These are phyloP conservation scores for Oxyria digyna DNA, from an alignment of 148 eudicot genomes.

Conservation along the genomic window DNA sequence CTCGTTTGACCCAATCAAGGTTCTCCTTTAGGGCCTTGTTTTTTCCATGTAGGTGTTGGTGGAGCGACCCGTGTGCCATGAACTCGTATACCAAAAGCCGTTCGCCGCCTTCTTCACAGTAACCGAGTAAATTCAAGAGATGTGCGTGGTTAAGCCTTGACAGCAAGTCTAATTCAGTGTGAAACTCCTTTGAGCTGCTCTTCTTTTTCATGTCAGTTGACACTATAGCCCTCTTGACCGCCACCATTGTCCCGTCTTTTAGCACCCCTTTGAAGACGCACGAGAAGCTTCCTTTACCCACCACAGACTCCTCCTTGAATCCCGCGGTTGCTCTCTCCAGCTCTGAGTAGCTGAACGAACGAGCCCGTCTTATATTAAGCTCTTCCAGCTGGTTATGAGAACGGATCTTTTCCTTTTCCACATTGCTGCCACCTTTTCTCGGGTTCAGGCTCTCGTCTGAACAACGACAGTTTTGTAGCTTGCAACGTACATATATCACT, in stretches of 20 bases:
- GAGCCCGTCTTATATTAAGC: constrained; percentile 60
- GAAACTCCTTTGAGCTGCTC: constrained; percentile 82
- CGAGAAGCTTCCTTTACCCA: constrained; percentile 92
- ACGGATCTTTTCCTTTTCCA: constrained; percentile 31
- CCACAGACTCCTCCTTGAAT: constrained; percentile 69
- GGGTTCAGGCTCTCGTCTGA: constrained; percentile 23
- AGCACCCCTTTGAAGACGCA: constrained; percentile 84
- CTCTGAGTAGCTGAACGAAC: constrained; percentile 57
- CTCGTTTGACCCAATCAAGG: constrained; percentile 82
- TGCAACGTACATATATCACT: constrained; percentile 50
- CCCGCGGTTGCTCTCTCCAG: constrained; percentile 69
- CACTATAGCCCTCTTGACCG: constrained; percentile 76
- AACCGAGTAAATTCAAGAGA: constrained; percentile 78
- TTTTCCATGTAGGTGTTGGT: constrained; percentile 74
- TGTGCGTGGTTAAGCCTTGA: constrained; percentile 85
- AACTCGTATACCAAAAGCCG: constrained; percentile 83
- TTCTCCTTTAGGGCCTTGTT: constrained; percentile 47
- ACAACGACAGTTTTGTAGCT: constrained; percentile 62
- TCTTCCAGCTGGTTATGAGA: constrained; percentile 64
- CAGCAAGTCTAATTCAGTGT: constrained; percentile 70
- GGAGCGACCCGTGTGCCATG: constrained; percentile 93
- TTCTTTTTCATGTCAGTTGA: constrained; percentile 77
- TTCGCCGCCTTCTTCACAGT: constrained; percentile 88
- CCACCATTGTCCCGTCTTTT: constrained; percentile 67
- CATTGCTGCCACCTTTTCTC: constrained; percentile 20